phyloP scores from a whole-genome alignment of 176 grass and related monocot genomes.

The Triticum timopheevii region DNA sequence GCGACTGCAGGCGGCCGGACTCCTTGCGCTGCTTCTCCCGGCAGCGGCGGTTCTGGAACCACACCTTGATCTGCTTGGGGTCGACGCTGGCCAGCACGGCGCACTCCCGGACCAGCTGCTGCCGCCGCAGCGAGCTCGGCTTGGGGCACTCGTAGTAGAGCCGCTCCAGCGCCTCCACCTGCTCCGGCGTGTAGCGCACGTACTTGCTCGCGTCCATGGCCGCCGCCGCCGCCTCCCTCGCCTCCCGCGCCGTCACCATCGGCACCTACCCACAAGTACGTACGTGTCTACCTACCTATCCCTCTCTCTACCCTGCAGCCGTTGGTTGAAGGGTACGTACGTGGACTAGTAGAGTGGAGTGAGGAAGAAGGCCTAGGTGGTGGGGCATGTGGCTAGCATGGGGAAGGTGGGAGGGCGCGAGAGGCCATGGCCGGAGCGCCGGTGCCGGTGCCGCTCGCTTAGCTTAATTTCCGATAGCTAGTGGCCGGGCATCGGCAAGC shows the following conservation, averaged over 20 bases:
- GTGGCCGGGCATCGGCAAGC: constrained; percentile 55
- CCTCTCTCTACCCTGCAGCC: background rate
- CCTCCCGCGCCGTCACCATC: constrained; percentile 60
- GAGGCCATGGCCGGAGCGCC: constrained; percentile 53
- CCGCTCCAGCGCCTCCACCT: constrained; percentile 76
- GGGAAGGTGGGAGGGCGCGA: constrained; percentile 36
- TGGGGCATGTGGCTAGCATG: constrained; percentile 1
- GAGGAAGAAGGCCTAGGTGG: background rate
- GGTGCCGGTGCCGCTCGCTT: constrained; percentile 8
- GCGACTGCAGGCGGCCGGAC: constrained; percentile 51
- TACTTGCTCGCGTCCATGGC: constrained; percentile 76
- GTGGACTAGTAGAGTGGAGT: background rate
- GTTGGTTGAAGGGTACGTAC: background rate
- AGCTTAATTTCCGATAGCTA: constrained; percentile 8
- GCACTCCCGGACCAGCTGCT: constrained; percentile 80
- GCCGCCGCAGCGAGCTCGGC: constrained; percentile 70
- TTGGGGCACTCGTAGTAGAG: constrained; percentile 83
- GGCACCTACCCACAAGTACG: background rate
- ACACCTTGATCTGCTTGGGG: constrained; percentile 90
- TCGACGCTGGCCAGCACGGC: constrained; percentile 64
- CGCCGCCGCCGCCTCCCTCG: constrained; percentile 14
- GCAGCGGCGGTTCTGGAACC: constrained; percentile 88
- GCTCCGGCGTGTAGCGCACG: constrained; percentile 81
- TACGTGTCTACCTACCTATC: background rate
- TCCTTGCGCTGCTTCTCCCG: constrained; percentile 91